Base-by-base conservation (phyloP, 108 stramenopile genomes). In the Parmales sp. region DNA sequence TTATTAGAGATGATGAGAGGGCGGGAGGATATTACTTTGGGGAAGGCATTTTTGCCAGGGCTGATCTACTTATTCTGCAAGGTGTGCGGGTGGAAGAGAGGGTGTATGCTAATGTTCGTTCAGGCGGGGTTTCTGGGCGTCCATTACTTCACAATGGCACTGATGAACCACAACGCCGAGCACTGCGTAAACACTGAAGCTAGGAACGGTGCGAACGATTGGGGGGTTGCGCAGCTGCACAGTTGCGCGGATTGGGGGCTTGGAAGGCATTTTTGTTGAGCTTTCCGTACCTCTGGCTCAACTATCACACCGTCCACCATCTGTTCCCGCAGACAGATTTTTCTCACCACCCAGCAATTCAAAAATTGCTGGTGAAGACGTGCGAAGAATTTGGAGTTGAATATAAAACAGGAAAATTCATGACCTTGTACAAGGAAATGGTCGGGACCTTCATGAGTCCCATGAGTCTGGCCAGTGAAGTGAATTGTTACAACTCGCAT, bases 151-250 rank as follows among this genome's bases (percentile, higher is more conserved):
- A 70, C 69, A 16, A 43, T 70, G 60, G 69, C 69, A 2, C 26
- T 70, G 3, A 70, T 70, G 69, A 70, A 70, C 25, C 69, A 70
- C 38, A 70, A 70, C 69, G 34, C 69, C 31, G 60, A 70, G 18
- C 36, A 39, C 7, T 51, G 48, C 63, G n/a, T 65, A 37, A 44
- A 70, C 26, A 63, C 64, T 13, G 28, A 18, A 22, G 25, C 29
- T 9, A 25, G 69, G 20, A 70, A 70, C 20, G 63, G 20, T 41
- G 60, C 69, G 1, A 63, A 34, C 3, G 69, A 70, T 28, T 70
- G 69, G 69, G 69, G 69, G 5, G 69, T 64, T 16, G 63, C 63
- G 13, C 69, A 70, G 26, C 26, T 70, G 2, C 7, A 34, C 19
- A 45, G 28, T 34, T 70, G 64, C 18, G 69, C 69, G 28, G 69